Evolutionary conservation across 2,329 filamentous ascomycete genomes (phyloP), one percentile per base, ranked within the genome.

Genomic region (Botrytis elliptica): DNA sequence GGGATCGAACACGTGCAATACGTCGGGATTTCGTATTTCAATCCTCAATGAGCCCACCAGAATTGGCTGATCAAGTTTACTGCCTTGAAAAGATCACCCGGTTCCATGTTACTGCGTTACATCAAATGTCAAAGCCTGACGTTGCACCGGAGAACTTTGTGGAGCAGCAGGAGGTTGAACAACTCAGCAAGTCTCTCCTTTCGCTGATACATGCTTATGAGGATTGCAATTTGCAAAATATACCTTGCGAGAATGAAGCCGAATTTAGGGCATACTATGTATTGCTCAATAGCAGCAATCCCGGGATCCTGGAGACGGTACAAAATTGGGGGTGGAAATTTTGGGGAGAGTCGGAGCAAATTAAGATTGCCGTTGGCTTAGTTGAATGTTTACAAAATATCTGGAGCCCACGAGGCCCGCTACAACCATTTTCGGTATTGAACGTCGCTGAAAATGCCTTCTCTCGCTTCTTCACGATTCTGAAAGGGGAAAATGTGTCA

Each of bases 11-110:
- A 36, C 85, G 90, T 73, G 89, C 89, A 14, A 89, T 92, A 73
- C 88, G 90, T 38, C 87, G 90, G 75, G 90, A 92, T 79, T 91
- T 92, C 77, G 89, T 89, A 29, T 91, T 92, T 74, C 90, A 92
- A 75, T 90, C 89, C 6, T 86, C 86, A 70, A 85, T 91, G 82
- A 86, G 84, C 4, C 79, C 85, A 60, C 73, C 76, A 2, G 89
- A 91, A 77, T 85, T 89, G 79, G 84, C 84, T 40, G 85, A 87
- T 33, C 86, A 91, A 76, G 85, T 92, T 16, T 89, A 90, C 78
- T 89, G 89, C 55, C 83, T 92, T 36, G 90, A 92, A 79, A 88
- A 87, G 38, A 91, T 92, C 73, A 86, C 88, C 20, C 86, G 90
- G 70, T 92, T 92, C 74, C 90, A 92, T 79, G 89, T 90, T 59